Base-by-base conservation (phyloP, 768 basidiomycete genomes). In the Amanita pseudoporphyria region DNA sequence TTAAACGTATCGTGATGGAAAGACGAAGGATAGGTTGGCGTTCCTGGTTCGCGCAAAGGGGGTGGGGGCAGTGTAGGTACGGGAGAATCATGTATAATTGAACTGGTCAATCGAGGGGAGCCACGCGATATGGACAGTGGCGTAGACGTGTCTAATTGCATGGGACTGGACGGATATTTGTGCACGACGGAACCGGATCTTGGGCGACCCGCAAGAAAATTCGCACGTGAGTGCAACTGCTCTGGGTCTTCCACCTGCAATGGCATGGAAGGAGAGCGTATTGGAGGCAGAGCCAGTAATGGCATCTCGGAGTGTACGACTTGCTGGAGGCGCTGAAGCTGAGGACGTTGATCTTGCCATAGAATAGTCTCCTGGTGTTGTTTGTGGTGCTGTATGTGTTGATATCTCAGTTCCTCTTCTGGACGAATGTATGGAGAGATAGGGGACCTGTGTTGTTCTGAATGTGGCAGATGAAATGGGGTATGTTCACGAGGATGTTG, bases 341-440 rank as follows among this genome's bases (percentile, higher is more conserved):
- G 38, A 3, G 36, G 6, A 5, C 36, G 42, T 22, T 49, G 52
- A 12, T 53, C 52, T 14, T 43, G 47, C 30, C 9, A 49, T n/a
- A 47, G 39, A 36, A 40, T 31, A 0, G 33, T 26, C 21, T 57
- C 56, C 30, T 54, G 45, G 5, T 47, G 42, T 14, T 54, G 53
- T 41, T 47, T 43, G 31, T 58, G 54, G 24, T 42, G 41, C 24
- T 51, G 53, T 18, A 52, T 47, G 32, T 54, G 58, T 38, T 60
- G 60, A 47, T 52, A 55, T 40, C 58, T 55, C 14, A 52, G 59
- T 35, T 60, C 60, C 22, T 63, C 56, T 13, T 53, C 50, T 24
- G 28, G 18, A 42, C 41, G 41, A 14, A 24, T 28, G 14, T 54
- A 59, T 13, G 60, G 54, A 13, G 49, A 55, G 14, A 53, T 46